Base-by-base conservation (phyloP, 2,329 filamentous ascomycete species). In the Exophiala phaeomuriformis region DNA sequence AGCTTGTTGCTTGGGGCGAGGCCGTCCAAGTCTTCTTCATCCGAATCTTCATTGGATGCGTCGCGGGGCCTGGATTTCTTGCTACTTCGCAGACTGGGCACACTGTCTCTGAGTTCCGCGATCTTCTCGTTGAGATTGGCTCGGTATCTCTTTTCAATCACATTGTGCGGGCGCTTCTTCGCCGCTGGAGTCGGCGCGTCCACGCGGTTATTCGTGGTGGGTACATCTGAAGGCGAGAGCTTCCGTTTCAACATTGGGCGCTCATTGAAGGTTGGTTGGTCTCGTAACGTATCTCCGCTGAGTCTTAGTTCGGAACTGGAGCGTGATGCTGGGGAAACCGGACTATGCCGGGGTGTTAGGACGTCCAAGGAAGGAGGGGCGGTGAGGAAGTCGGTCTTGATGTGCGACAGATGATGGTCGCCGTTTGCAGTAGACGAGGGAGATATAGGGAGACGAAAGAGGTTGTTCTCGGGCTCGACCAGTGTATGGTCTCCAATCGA, bases 111-210 rank as follows among this genome's bases (percentile, higher is more conserved):
- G 57, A 97, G 75, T 54, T 90, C 90, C 43, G 90, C 86, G 64
- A 97, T 97, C 74, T 97, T 97, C 67, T 96, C 91, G 66, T 97
- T 97, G 53, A 97, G 77, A 66, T 97, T 97, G 50, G 88, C 95
- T 64, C 91, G 84, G 70, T 97, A 97, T 61, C 91, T 78, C 77
- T 96, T 97, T 73, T 97, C 91, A 59, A 97, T 96, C 79, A 97
- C 93, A 70, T 96, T 97, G 72, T 97, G 91, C 1, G 91, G 90
- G 32, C 90, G 94, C 77, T 96, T 96, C 77, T 95, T 96, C 54
- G 75, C 75, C 29, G 73, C 78, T 47, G 67, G 77, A 19, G 45
- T 51, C 65, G 75, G 64, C 77, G 83, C 63, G 75, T 79, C 61
- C 77, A 81, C 76, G 8, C 84, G 81, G 46, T 82, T 80, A n/a